Conservation (phyloP, 2,329 filamentous ascomycete species). For the Stachybotrys chartarum region DNA sequence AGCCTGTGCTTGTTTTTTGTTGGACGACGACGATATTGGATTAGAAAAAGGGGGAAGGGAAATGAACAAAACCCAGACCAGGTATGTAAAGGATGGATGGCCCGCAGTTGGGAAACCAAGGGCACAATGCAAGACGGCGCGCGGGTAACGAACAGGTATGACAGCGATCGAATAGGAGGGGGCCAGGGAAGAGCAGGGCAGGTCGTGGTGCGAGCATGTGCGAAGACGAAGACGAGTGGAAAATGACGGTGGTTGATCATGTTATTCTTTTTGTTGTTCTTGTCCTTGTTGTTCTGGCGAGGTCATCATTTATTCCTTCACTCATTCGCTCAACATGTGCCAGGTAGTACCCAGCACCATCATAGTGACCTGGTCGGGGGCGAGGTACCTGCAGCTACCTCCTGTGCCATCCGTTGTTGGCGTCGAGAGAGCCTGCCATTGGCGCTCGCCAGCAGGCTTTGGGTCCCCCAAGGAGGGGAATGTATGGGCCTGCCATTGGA, state of each 20-base stretch:
- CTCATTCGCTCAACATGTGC: no score
- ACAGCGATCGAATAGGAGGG: no score
- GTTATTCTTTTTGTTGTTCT: background rate
- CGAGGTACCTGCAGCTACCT: background rate
- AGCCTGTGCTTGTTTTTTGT: background rate
- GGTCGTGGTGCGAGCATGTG: background rate
- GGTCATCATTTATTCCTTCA: background rate
- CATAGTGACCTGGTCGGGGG: background rate
- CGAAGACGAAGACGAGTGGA: background rate
- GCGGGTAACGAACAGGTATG: background rate
- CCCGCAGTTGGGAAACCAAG: background rate
- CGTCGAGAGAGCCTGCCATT: background rate
- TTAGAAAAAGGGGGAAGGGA: background rate
- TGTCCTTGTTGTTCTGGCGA: background rate
- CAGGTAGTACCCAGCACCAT: background rate
- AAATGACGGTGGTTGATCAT: background rate
- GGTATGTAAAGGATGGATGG: background rate
- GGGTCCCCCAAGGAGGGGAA: background rate
- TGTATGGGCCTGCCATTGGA: background rate
- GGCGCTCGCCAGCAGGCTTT: background rate
- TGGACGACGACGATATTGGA: background rate
- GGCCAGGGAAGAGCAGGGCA: no score
- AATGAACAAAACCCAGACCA: background rate
- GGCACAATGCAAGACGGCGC: background rate
- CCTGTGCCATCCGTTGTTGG: background rate